Percentiles rank a stretch among this genome's conserved stretches.
Evolutionary conservation across 2,329 filamentous ascomycete genomes (phyloP).

Genomic region (Pestalotiopsis sp.): DNA sequence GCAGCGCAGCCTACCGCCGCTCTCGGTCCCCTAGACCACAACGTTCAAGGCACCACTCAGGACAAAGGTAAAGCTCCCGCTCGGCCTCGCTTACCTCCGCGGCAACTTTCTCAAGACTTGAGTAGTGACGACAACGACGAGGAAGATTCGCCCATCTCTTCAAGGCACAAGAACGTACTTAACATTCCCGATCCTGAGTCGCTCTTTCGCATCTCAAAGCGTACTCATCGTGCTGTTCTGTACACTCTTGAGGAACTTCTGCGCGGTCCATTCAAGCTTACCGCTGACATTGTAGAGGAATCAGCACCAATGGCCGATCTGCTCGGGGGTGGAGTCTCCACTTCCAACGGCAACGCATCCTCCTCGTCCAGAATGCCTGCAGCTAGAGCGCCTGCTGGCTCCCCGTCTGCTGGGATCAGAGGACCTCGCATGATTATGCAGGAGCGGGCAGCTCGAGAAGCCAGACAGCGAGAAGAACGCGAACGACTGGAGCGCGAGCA

Average conservation of each 20-base stretch:
- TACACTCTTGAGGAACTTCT: slow-evolving; percentile 91
- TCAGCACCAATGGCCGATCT: slow-evolving; percentile 92
- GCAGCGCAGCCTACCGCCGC: slow-evolving; percentile 44
- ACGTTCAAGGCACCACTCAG: slow-evolving; percentile 34
- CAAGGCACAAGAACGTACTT: slow-evolving; percentile 27
- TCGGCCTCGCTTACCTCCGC: slow-evolving; percentile 27
- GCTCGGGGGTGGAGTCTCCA: slow-evolving; percentile 52
- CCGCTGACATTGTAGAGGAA: slow-evolving; percentile 82
- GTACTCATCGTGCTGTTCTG: slow-evolving; percentile 87
- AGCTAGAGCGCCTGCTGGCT: slow-evolving; percentile 54
- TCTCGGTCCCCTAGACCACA: slow-evolving; percentile 44
- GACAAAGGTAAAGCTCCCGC: slow-evolving; percentile 23
- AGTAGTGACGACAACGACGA: slow-evolving; percentile 45
- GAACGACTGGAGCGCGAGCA: slow-evolving; percentile 57
- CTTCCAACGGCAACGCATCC: slow-evolving; percentile 56
- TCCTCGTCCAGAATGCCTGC: slow-evolving; percentile 47
- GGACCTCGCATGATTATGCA: slow-evolving; percentile 93
- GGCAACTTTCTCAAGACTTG: slow-evolving; percentile 50
- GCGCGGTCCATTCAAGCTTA: slow-evolving; percentile 80
- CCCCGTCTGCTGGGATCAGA: slow-evolving; percentile 65
- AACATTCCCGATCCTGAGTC: slow-evolving; percentile 44
- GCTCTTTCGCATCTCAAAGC: slow-evolving; percentile 70
- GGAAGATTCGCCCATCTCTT: slow-evolving; percentile 35
- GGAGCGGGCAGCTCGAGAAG: slow-evolving; percentile 77
- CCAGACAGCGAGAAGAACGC: slow-evolving; percentile 63